phyloP scores from a whole-genome alignment of 371 early-diverging fungal species.

The Cokeromyces recurvatus region DNA sequence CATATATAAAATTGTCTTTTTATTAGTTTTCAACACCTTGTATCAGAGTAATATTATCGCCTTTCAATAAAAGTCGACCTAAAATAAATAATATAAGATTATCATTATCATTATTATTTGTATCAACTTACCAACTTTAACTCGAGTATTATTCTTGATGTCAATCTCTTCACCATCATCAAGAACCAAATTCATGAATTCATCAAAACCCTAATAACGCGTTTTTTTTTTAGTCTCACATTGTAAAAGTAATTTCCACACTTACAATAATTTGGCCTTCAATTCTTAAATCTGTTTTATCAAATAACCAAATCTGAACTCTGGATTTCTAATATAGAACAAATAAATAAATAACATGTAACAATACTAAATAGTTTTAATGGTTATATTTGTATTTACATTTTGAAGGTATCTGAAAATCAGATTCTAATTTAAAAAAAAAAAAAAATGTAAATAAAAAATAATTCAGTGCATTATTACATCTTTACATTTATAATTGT shows the following conservation, averaged over 20 bases:
- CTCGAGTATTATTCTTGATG: slow-evolving; percentile 70
- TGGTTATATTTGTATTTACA: slow-evolving; percentile 28
- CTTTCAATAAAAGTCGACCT: slow-evolving; percentile 27
- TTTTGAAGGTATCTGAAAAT: slow-evolving; percentile 90
- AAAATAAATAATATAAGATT: not conserved
- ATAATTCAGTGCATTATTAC: not conserved
- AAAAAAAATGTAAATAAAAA: not conserved
- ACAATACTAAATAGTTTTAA: not conserved
- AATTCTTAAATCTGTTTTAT: slow-evolving; percentile 80
- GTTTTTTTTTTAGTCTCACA: slow-evolving; percentile 1
- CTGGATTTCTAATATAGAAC: slow-evolving; percentile 63
- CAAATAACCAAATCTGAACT: slow-evolving; percentile 93
- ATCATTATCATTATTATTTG: no score
- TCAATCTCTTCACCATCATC: slow-evolving; percentile 86
- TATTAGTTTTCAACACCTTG: slow-evolving; percentile 20
- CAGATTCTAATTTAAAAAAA: slow-evolving; percentile 62
- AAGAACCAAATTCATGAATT: slow-evolving; percentile 94
- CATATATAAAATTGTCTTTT: no score
- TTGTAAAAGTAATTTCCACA: no score
- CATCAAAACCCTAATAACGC: slow-evolving; percentile 86
- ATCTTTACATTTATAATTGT: not conserved
- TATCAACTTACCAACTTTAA: slow-evolving; percentile 41
- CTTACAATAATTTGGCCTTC: slow-evolving; percentile 90
- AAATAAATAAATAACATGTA: not conserved
- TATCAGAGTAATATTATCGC: slow-evolving; percentile 27